phyloP scores from a whole-genome alignment of 352 stramenopile genomes.

The Heterotrichella gracilis region DNA sequence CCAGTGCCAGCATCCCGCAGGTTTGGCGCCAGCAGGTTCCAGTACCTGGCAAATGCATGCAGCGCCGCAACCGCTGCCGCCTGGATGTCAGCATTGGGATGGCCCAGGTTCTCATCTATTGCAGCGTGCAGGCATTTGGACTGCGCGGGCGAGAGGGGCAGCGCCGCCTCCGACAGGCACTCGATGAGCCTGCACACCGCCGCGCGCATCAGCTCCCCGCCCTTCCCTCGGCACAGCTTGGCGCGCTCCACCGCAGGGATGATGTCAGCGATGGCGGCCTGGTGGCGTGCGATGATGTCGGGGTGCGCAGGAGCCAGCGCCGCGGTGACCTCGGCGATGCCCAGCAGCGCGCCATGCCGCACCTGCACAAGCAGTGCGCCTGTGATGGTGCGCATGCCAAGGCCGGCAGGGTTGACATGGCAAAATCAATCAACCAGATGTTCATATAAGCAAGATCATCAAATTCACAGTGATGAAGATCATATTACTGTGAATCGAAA shows the following conservation, averaged over 20 bases:
- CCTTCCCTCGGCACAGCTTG: slow-evolving; percentile 63
- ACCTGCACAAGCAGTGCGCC: too few species aligned
- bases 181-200: slow-evolving; percentile 70
- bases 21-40: too few species aligned
- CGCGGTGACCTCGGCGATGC: slow-evolving; percentile 42
- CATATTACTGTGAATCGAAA: too few species aligned
- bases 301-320: slow-evolving; percentile 23
- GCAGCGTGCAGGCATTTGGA: slow-evolving; percentile 38
- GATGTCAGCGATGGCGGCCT: slow-evolving; percentile 25
- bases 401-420: slow-evolving; percentile 38
- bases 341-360: slow-evolving; percentile 61
- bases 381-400: slow-evolving; percentile 40
- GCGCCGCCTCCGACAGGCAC: slow-evolving; percentile 32
- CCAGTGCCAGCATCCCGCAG: too few species aligned
- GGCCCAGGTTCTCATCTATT: slow-evolving; percentile 55
- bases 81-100: slow-evolving; percentile 60
- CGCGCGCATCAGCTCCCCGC: slow-evolving; percentile 62
- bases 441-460: too few species aligned
- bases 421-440: too few species aligned
- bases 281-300: background rate
- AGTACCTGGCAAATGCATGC: too few species aligned
- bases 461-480: too few species aligned
- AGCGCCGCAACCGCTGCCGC: slow-evolving; percentile 44
- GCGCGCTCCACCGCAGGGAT: slow-evolving; percentile 55
- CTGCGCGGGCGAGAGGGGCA: slow-evolving; percentile 28